Evolutionary conservation across 768 basidiomycete genomes (phyloP).

Genomic region (Lepiota brunneoincarnata): DNA sequence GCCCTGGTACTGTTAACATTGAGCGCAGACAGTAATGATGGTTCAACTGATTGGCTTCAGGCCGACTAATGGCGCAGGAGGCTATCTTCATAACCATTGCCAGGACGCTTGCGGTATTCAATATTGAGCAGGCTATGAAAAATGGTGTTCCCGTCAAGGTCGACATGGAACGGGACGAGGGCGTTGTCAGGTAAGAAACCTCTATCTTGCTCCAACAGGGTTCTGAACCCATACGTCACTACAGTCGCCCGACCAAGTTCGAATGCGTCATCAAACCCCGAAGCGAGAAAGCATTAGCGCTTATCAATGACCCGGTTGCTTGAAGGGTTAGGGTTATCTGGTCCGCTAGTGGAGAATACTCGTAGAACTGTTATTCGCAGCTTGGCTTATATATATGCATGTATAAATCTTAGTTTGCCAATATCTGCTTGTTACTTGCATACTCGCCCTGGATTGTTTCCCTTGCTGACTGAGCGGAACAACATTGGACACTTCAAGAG

Average conservation of each 20-base stretch:
- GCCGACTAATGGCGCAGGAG: constrained; percentile 50
- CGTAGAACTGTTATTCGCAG: no score
- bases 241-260: constrained; percentile 59
- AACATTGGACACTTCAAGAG: no score
- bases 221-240: not conserved
- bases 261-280: constrained; percentile 57
- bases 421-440: no score
- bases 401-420: no score
- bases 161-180: constrained; percentile 52
- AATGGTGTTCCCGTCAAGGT: constrained; percentile 46
- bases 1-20: constrained; percentile 39
- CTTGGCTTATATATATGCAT: no score
- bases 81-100: constrained; percentile 50
- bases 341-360: no score
- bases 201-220: not conserved
- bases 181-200: constrained; percentile 55
- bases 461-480: no score
- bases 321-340: no score
- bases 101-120: constrained; percentile 49
- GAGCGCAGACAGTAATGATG: constrained; percentile 4
- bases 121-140: constrained; percentile 44
- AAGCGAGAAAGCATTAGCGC: constrained; percentile 24
- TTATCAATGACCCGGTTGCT: constrained; percentile 12
- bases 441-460: no score
- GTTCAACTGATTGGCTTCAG: constrained; percentile 24